Evolutionary conservation across 495 filamentous ascomycete genomes (phyloP), one percentile per base, ranked within the genome.

Genomic region (Aspergillus diversus): DNA sequence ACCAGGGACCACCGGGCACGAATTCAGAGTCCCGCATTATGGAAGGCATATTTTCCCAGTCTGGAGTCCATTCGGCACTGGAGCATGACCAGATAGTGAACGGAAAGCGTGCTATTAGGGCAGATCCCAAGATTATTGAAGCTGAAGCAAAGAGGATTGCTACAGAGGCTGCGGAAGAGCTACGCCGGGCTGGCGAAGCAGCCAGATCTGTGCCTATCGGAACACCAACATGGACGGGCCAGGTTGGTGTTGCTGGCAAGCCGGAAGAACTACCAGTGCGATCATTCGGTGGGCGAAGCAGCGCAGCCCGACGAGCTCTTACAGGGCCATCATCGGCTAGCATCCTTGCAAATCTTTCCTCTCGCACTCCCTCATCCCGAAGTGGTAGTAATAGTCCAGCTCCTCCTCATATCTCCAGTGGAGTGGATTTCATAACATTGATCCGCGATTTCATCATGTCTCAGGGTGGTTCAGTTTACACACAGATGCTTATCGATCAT

Each of bases 161-260:
- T n/a, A 85, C 87, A 2, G 80, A 90, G 71, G 93, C 93, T 0
- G 90, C 90, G 0, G 80, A 81, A 42, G 85, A 88, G 63, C 86
- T 99, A 4, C 86, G 87, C 33, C 85, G 85, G 50, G 89, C 92
- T 31, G 86, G 85, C 39, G 86, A 92, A 73, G 81, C 84, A 9
- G 92, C 92, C 3, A 82, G 85, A 21, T 82, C 78, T 4, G 80
- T 92, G 1, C 89, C 90, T 0, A 87, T 94, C 52, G 95, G 94
- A 42, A 90, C 90, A 0, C 90, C 94, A 13, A 98, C 95, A 2
- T 99, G 95, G 95, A 99, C 95, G 0, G 95, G 95, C 9, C 81
- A 86, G 59, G 84, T 89, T 48, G 95, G 95, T 7, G 79, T 87
- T 35, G 89, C 86, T 4, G 94, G 94, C 1, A 79, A 81, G 37